Percentiles rank a stretch among this genome's conserved stretches.
phyloP scores from a whole-genome alignment of 2,329 filamentous ascomycete genomes.

The Teratosphaeria pseudoeucalypti region DNA sequence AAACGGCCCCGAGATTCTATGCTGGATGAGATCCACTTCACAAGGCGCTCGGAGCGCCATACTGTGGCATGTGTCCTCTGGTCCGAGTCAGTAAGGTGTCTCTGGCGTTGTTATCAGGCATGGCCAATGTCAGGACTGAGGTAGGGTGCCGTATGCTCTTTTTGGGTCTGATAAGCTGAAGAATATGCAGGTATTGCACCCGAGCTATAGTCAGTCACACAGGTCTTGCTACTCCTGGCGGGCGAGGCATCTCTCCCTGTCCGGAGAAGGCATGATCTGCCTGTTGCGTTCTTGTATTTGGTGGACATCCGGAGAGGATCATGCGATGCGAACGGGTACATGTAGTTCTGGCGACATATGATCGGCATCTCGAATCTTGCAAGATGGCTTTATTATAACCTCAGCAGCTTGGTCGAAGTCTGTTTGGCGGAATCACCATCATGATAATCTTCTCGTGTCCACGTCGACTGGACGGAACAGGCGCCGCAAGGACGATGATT shows the following conservation, averaged over 20 bases:
- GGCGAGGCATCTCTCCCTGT: background rate
- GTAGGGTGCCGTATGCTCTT: background rate
- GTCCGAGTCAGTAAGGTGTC: background rate
- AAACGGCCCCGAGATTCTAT: background rate
- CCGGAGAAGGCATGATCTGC: too few relatives aligned
- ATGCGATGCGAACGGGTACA: too few relatives aligned
- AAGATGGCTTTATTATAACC: background rate
- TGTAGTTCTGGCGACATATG: background rate
- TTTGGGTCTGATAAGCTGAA: background rate
- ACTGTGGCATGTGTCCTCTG: slow-evolving; percentile 2
- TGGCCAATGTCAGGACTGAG: background rate
- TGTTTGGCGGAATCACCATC: background rate
- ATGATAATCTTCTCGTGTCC: too few relatives aligned
- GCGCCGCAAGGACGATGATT: too few relatives aligned
- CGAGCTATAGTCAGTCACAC: too few relatives aligned
- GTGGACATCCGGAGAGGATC: too few relatives aligned
- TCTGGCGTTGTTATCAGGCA: background rate
- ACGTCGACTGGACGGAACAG: too few relatives aligned
- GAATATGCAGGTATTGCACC: background rate
- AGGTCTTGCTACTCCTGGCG: too few relatives aligned
- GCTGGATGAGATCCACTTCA: slow-evolving; percentile 27
- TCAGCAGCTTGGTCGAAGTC: background rate
- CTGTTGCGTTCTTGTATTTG: too few relatives aligned
- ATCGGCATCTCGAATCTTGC: background rate
- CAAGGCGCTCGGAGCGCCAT: slow-evolving; percentile 29